Evolutionary conservation across 495 filamentous ascomycete species (phyloP).

Genomic region (Sordaria brevicollis): DNA sequence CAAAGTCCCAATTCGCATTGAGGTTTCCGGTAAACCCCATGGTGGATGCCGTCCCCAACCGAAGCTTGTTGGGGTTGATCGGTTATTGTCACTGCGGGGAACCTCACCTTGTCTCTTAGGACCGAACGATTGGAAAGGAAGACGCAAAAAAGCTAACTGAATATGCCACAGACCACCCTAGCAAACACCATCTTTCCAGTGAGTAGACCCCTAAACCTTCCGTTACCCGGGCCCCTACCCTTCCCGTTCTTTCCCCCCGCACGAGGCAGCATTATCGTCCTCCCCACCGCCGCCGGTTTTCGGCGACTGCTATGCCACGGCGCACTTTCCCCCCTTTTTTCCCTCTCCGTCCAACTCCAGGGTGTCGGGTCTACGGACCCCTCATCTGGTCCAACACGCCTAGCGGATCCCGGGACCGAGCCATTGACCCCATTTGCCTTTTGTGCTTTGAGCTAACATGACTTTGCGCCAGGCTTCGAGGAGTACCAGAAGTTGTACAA

Average conservation of each 20-base stretch:
- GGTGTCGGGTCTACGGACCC: not conserved
- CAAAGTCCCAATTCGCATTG: not conserved
- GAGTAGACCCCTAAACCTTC: constrained; percentile 15
- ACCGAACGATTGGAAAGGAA: constrained; percentile 16
- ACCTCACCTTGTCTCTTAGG: constrained; percentile 13
- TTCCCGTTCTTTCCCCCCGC: not conserved
- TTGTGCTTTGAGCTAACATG: constrained; percentile 8
- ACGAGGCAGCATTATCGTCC: not conserved
- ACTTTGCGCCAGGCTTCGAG: constrained; percentile 43
- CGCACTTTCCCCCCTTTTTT: not conserved
- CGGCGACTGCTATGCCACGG: not conserved
- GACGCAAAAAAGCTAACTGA: constrained; percentile 20
- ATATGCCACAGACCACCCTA: constrained; percentile 41
- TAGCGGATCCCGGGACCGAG: not conserved
- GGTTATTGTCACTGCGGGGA: constrained; percentile 11
- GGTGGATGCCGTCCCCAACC: not conserved
- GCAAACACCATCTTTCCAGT: constrained; percentile 46
- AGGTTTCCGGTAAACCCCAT: not conserved
- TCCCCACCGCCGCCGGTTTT: not conserved
- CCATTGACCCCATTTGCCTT: not conserved
- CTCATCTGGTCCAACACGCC: not conserved
- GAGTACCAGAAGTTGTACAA: constrained; percentile 92
- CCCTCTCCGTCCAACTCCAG: not conserved
- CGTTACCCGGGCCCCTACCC: not conserved
- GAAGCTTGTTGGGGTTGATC: constrained; percentile 11